Base-by-base conservation (phyloP, 2,329 filamentous ascomycete genomes). In the Clonostachys chloroleuca region DNA sequence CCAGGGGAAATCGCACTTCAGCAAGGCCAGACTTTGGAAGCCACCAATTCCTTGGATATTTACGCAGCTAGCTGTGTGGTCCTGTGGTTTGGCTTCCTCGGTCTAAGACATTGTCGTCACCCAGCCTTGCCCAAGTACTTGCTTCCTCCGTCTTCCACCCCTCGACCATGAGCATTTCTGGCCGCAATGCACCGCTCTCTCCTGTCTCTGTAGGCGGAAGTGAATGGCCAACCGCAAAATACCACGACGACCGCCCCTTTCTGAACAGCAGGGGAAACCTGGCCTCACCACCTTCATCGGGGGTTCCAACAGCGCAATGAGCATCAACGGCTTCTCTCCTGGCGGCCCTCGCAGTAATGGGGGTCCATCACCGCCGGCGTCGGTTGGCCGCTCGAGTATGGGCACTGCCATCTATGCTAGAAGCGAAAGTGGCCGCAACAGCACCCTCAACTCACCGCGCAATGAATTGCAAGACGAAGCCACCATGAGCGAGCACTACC, bases 361-460 rank as follows among this genome's bases (percentile, higher is more conserved):
- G 55, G 80, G 79, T 55, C 82, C 92, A 45, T 96, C 92, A 44
- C 92, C 92, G 47, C 92, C 94, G 24, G 89, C 86, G 54, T 97
- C 92, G 6, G 77, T 96, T 56, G 89, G 87, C 52, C 80, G 88
- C 53, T 95, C 89, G 45, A 96, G 90, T 66, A 85, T 87, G 62
- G 90, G 88, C 48, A 88, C 86, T 39, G 80, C 80, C 50, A 66
- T 86, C 52, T 90, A 85, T 74, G 72, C 82, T 61, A 65, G 81
- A 74, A 80, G 77, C 64, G 83, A 83, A 59, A 85, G 82, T 63
- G 81, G 81, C 51, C 78, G 80, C 69, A 62, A 64, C 57, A 80
- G 77, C 55, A 39, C 36, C 14, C 24, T 30, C 24, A 30, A 30
- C 24, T n/a, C 36, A 39, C 67, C 73, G 51, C 68, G 71, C 47